Base-by-base conservation (phyloP, 768 basidiomycete genomes). In the Trametes cinnabarina region DNA sequence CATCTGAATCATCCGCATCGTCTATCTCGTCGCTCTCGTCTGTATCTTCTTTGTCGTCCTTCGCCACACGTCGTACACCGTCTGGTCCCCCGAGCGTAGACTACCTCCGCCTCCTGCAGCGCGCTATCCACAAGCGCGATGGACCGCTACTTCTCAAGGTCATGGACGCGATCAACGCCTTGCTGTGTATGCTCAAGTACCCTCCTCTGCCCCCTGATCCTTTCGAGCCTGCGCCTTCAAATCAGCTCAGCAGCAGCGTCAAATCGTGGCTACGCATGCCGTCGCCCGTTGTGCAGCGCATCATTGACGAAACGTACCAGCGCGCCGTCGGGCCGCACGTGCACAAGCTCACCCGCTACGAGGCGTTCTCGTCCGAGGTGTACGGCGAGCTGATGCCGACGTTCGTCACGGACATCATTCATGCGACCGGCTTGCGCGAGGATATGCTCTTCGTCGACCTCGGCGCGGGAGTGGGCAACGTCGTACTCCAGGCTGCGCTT, bases 281-380 rank as follows among this genome's bases (percentile, higher is more conserved):
- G 0, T 76, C 83, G 46, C 78, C 81, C 32, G 81, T 94, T 2
- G 76, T 89, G 56, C 79, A 85, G 75, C 85, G 88, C 40, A 82
- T 96, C 47, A 79, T 90, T 51, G 93, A 94, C 42, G 94, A 98
- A 76, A 90, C 87, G 35, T 98, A 99, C 67, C 93, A 98, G 67
- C 84, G 97, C 25, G 84, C 86, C 17, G 94, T 98, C 1, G 95
- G 95, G 5, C 97, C 97, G 0, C 84, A 90, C 65, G 84, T 94
- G n/a, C 82, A 84, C 51, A 82, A 80, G 55, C 79, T 98, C 52
- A 86, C 82, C 66, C 83, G 86, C 63, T 95, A 98, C 70, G 82
- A 84, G 65, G 84, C 91, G 28, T 86, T 95, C 76, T 86, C 90
- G 52, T 87, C 87, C 66, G 87, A 87, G 51, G 91, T 90, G 25